Evolutionary conservation across 2,329 filamentous ascomycete genomes (phyloP), one percentile per base, ranked within the genome.

Genomic region (Fusarium irregulare): DNA sequence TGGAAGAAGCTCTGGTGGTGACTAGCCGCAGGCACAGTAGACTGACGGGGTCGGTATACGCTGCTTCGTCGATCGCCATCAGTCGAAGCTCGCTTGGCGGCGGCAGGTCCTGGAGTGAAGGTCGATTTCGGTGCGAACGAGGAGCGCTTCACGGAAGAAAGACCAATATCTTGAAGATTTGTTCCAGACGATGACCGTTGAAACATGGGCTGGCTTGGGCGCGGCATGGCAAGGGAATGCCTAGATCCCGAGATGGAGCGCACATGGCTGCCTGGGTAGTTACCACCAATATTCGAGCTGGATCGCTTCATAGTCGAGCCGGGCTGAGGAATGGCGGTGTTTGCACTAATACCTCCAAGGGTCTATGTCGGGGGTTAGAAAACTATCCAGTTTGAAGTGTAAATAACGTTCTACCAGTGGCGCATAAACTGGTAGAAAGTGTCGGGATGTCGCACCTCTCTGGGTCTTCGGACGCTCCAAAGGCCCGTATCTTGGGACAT

Each of bases 1-100:
- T 94, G 92, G 80, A 99, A 99, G 84, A 99, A 98, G 67, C 93
- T 97, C 79, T 98, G 94, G 74, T 98, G 94, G 74, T 96, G 93
- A 53, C 85, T 88, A 72, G 89, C 86, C n/a, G 89, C 87, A 4
- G 89, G 92, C 46, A 83, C 85, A 16, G 85, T 87, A 2, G 93
- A 94, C 14, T 89, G 88, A n/a, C 92, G 88, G 7, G 84, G 76
- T 73, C 89, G 88, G 82, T 93, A 89, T 71, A 98, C 91, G 78
- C 95, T 98, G 83, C 95, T 98, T 70, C 96, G 80, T 75, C 92
- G 83, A 56, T 76, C 85, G 80, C 84, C 76, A 77, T 83, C 87
- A 73, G 82, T 83, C 68, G 83, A 86, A 77, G 82, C 80, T 79
- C 85, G 76, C 27, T 45, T 68, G 16, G 68, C 59, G 25, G 71